A percentile compares a stretch with the other conserved stretches of the same genome.
Conservation (phyloP, 202 grass and related monocot genomes). For the Zizania palustris region DNA sequence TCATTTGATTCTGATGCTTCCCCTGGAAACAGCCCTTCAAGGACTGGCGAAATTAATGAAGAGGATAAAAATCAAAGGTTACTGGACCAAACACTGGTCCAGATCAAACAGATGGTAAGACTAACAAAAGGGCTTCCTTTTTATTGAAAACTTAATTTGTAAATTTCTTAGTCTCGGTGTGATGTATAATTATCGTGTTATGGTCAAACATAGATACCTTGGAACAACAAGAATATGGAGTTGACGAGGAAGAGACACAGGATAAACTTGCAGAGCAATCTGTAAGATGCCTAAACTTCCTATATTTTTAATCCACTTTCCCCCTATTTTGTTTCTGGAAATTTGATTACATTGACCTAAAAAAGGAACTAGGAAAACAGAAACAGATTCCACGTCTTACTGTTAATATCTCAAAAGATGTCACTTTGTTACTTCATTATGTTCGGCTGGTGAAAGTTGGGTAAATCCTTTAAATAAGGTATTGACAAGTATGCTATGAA, state of each 20-base stretch:
- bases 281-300: conserved; percentile 50
- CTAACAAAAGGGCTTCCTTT: conserved; percentile 13
- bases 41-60: conserved; percentile 37
- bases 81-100: conserved; percentile 40
- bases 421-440: not conserved
- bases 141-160: conserved; percentile 28
- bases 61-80: conserved; percentile 53
- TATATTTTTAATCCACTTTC: not conserved
- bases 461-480: not conserved
- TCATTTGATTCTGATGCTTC: conserved; percentile 64
- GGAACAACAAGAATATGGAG: conserved; percentile 54
- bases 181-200: conserved; percentile 34
- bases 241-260: conserved; percentile 53
- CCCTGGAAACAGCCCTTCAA: conserved; percentile 47
- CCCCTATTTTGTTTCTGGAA: conserved; percentile 13
- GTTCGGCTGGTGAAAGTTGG: not conserved
- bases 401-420: conserved; percentile 3
- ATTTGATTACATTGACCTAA: not conserved
- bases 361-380: not conserved
- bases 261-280: conserved; percentile 60
- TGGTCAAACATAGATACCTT: conserved; percentile 55
- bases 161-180: conserved; percentile 15
- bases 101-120: conserved; percentile 51
- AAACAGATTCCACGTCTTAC: not conserved
- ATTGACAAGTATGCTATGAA: not conserved